Evolutionary conservation across 2,329 filamentous ascomycete species (phyloP).

Genomic region (Arthrobotrys entomopaga): DNA sequence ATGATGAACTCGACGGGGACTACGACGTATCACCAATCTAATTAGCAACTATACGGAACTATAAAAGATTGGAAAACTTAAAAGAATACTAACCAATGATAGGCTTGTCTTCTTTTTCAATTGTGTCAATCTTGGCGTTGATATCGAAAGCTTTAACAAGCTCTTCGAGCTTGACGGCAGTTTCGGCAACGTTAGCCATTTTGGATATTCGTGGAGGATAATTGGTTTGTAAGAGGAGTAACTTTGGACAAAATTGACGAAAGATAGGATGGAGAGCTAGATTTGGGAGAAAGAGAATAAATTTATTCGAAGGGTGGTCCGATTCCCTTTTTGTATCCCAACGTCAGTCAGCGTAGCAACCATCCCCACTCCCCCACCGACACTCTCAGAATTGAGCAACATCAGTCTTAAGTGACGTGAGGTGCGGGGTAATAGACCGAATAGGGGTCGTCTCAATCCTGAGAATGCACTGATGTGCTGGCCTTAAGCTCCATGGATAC

Average conservation of each 20-base stretch:
- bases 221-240: background rate
- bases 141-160: constrained; percentile 29
- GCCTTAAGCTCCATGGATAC: constrained; percentile 16
- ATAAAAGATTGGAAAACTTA: background rate
- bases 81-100: constrained; percentile 16
- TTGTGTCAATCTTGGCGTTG: constrained; percentile 17
- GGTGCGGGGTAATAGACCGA: constrained; percentile 44
- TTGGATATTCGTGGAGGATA: constrained; percentile 8
- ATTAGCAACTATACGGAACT: background rate
- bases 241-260: constrained; percentile 6
- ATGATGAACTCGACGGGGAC: constrained; percentile 17
- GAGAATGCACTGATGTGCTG: constrained; percentile 46
- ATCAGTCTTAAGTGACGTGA: constrained; percentile 49
- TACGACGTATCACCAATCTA: background rate
- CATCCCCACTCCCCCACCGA: constrained; percentile 14
- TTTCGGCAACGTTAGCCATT: constrained; percentile 17
- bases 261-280: background rate
- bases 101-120: constrained; percentile 18
- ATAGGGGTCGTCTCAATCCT: constrained; percentile 12
- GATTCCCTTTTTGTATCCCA: constrained; percentile 29
- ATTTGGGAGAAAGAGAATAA: background rate
- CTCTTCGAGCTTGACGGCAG: constrained; percentile 17
- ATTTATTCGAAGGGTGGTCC: background rate
- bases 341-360: constrained; percentile 1
- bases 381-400: constrained; percentile 17